Conservation (phyloP, 225 moss, liverwort and hornwort species). For the Neckera pumila region DNA sequence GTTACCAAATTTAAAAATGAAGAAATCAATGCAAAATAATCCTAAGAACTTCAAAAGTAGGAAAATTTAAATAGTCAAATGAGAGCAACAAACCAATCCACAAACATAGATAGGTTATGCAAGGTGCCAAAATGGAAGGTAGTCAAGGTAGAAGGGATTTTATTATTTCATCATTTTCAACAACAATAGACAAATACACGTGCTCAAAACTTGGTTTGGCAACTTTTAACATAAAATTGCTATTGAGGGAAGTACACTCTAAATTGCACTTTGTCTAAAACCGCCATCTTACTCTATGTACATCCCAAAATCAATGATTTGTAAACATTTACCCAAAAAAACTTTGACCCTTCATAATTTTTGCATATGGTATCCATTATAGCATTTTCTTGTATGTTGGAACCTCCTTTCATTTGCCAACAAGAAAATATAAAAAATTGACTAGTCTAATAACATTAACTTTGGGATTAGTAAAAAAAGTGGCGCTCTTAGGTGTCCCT, state of each 20-base stretch:
- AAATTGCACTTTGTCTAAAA: not conserved
- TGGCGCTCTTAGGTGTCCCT: fast-evolving
- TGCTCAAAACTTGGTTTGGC: not conserved
- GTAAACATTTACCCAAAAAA: too few relatives aligned
- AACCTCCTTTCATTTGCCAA: not conserved
- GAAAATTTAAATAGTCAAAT: not conserved
- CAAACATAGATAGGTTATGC: not conserved
- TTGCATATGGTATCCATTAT: not conserved
- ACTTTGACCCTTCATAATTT: not conserved
- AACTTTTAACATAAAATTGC: not conserved
- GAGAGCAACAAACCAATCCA: not conserved
- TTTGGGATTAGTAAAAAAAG: too few relatives aligned
- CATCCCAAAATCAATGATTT: not conserved
- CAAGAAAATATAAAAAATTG: not conserved
- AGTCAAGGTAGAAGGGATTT: not conserved
- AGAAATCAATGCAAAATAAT: not conserved
- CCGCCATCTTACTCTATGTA: not conserved
- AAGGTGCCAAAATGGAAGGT: not conserved
- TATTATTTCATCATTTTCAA: not conserved
- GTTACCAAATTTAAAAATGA: not conserved
- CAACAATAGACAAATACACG: not conserved
- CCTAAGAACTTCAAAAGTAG: not conserved
- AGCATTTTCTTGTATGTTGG: fast-evolving
- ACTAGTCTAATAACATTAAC: fast-evolving
- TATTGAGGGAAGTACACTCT: fast-evolving